Evolutionary conservation across 805 yeast species (phyloP).

Genomic region (Candida maltosa): DNA sequence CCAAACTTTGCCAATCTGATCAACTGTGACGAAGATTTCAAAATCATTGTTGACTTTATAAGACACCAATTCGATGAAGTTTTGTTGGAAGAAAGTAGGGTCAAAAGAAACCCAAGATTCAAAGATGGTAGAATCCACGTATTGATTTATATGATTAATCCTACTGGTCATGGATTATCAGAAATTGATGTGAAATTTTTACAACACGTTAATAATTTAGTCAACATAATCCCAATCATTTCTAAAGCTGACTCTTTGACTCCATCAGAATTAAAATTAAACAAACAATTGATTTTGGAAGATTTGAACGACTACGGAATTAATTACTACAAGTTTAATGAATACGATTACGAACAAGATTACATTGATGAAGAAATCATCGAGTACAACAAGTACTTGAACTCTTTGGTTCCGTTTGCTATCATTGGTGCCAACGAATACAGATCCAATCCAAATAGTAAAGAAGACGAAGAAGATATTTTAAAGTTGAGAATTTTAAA

Average conservation of each 20-base stretch:
- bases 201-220: constrained; percentile 39
- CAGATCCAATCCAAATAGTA: constrained; percentile 33
- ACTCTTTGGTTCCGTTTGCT: constrained; percentile 64
- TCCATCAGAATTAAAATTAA: constrained; percentile 48
- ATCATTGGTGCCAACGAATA: constrained; percentile 67
- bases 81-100: constrained; percentile 73
- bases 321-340: constrained; percentile 70
- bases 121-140: constrained; percentile 82
- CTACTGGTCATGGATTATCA: constrained; percentile 43
- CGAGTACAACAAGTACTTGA: constrained; percentile 62
- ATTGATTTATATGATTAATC: constrained; percentile 41
- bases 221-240: constrained; percentile 42
- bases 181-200: constrained; percentile 42
- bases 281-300: constrained; percentile 71
- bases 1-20: constrained; percentile 80
- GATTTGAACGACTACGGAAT: constrained; percentile 70
- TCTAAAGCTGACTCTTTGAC: constrained; percentile 44
- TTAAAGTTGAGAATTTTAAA: constrained; percentile 53
- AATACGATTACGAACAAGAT: constrained; percentile 52
- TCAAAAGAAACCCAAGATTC: constrained; percentile 80
- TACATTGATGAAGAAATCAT: constrained; percentile 59
- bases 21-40: constrained; percentile 66
- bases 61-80: constrained; percentile 84
- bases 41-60: constrained; percentile 69
- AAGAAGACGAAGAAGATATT: constrained; percentile 28